Base-by-base conservation (phyloP, 2,329 filamentous ascomycete species). In the Trichoderma arundinaceum region DNA sequence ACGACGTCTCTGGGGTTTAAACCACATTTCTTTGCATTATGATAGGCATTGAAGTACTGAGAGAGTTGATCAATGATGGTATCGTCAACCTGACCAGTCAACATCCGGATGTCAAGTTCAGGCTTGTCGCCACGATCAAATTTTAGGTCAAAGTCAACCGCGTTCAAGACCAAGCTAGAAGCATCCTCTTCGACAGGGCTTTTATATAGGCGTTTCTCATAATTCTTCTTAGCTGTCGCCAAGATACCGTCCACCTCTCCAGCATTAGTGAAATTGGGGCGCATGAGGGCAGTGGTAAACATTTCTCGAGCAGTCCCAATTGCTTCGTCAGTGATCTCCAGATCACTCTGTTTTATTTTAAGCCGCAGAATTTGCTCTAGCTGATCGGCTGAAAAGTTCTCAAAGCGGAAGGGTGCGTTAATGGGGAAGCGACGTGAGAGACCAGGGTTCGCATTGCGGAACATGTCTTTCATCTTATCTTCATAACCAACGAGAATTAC, bases 371-470 rank as follows among this genome's bases (percentile, higher is more conserved):
- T 92, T 28, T 78, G 69, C 1, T 77, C 73, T 1, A 94, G 75
- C 43, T 91, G 84, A 0, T 74, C 67, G 8, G 89, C 80, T 1
- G 77, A 79, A 69, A 90, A 93, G 71, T 93, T 89, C 13, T 91
- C 84, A 70, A 93, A 93, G 0, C 75, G 72, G 67, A 93, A 93
- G 0, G 87, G 89, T 0, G 83, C 82, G 0, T 83, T 79, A 0
- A 91, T 72, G 0, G 87, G 88, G 65, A 93, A 92, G 0, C 91
- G 82, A 28, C 91, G 80, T 1, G 80, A 81, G 0, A 93, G 79
- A 0, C 91, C 91, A 0, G 90, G 90, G 65, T 93, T 93, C 64
- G 86, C 85, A 38, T 90, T 88, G n/a, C 88, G 86, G 66, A 92
- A 88, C 89, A 93, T 91, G 0, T 83, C 77, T 58, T 86, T 81